Percentiles rank a stretch among this genome's conserved stretches.
These are phyloP conservation scores for Ophiocordyceps sinensis DNA, from an alignment of 2,329 filamentous ascomycete genomes.

Conservation along the genomic window DNA sequence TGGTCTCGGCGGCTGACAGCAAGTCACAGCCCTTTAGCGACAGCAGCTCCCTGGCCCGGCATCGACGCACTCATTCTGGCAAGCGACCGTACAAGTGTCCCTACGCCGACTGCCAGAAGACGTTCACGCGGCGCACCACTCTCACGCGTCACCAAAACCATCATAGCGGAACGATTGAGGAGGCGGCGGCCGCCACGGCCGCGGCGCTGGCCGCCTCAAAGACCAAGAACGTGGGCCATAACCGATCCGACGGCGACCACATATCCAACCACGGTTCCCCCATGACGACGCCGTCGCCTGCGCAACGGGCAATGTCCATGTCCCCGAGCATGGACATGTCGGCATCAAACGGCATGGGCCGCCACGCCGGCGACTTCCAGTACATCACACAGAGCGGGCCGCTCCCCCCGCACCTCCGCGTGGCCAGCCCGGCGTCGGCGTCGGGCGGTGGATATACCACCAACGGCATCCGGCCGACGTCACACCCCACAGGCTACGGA, in stretches of 20 bases:
- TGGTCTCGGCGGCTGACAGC: background rate
- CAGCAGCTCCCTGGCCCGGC: conserved; percentile 82
- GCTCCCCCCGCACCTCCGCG: conserved; percentile 70
- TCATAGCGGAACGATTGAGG: conserved; percentile 88
- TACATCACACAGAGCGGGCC: conserved; percentile 63
- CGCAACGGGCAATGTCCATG: conserved; percentile 63
- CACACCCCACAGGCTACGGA: conserved; percentile 72
- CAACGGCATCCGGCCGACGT: conserved; percentile 54
- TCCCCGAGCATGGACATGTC: conserved; percentile 67
- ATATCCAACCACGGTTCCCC: conserved; percentile 61
- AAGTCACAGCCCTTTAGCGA: conserved; percentile 74
- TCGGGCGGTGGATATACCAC: conserved; percentile 39
- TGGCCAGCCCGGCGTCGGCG: conserved; percentile 56
- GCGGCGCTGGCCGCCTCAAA: conserved; percentile 57
- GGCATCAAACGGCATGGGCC: conserved; percentile 51
- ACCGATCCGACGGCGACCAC: conserved; percentile 56
- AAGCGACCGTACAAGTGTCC: conserved; percentile 96
- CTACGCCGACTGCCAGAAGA: conserved; percentile 95
- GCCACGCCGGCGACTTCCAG: conserved; percentile 47
- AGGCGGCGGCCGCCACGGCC: conserved; percentile 77
- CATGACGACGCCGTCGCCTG: conserved; percentile 68
- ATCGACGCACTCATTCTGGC: conserved; percentile 88
- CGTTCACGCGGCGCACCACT: conserved; percentile 89
- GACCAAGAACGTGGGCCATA: conserved; percentile 24
- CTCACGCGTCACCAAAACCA: conserved; percentile 92